Conservation (phyloP, 495 filamentous ascomycete genomes). For the Elaphomyces granulatus region DNA sequence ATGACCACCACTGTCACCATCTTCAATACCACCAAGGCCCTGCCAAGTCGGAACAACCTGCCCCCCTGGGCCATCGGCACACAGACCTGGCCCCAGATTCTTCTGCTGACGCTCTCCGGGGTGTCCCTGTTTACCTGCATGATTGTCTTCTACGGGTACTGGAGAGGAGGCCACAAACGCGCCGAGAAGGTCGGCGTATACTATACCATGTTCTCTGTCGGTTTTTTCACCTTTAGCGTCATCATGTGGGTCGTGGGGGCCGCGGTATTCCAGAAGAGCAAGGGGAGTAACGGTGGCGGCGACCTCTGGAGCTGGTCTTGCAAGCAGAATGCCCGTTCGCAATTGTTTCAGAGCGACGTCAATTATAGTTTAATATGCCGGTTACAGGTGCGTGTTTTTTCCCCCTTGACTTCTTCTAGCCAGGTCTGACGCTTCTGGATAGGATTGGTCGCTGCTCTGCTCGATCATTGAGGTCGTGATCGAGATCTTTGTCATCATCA, state of each 20-base stretch:
- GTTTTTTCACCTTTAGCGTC: constrained; percentile 87
- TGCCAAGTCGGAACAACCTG: constrained; percentile 62
- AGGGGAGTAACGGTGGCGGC: constrained; percentile 54
- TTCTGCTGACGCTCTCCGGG: constrained; percentile 60
- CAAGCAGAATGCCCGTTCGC: constrained; percentile 64
- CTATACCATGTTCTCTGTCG: constrained; percentile 82
- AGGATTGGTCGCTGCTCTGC: constrained; percentile 95
- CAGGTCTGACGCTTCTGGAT: constrained; percentile 13
- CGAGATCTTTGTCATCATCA: constrained; percentile 75
- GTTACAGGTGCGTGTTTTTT: constrained; percentile 51
- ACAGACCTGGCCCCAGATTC: constrained; percentile 78
- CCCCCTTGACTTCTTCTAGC: neutral
- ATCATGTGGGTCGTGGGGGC: constrained; percentile 86
- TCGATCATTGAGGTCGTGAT: constrained; percentile 93
- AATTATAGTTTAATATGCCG: constrained; percentile 90
- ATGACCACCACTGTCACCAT: constrained; percentile 71
- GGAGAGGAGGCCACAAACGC: constrained; percentile 70
- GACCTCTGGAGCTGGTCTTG: constrained; percentile 98
- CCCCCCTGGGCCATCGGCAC: constrained; percentile 72
- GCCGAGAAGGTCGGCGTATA: constrained; percentile 89
- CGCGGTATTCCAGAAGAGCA: constrained; percentile 64
- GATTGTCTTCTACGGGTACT: constrained; percentile 74
- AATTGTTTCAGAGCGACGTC: constrained; percentile 62
- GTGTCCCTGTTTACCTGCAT: constrained; percentile 69
- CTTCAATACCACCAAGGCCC: constrained; percentile 65